Conservation (phyloP, 176 grass and related monocot species). For the Cenchrus americanus region DNA sequence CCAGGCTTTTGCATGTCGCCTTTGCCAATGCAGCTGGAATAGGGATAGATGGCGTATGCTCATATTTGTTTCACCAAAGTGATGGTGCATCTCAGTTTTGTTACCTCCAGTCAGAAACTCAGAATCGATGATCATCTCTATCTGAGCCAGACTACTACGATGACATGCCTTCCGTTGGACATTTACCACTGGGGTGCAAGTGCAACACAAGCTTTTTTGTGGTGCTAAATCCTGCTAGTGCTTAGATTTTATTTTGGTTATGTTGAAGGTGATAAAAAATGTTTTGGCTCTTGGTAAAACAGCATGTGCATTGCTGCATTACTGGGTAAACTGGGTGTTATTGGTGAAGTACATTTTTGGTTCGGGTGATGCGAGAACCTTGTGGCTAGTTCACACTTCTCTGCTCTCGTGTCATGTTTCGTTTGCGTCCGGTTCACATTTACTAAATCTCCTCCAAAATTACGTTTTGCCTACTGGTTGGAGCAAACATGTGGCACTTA, state of each 20-base stretch:
- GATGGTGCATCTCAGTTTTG: slow-evolving; percentile 2
- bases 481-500: too few relatives aligned
- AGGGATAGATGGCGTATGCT: background rate
- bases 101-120: background rate
- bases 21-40: background rate
- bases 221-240: background rate
- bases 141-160: background rate
- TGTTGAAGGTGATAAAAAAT: background rate
- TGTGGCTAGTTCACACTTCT: background rate
- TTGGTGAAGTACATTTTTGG: background rate
- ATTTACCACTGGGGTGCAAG: background rate
- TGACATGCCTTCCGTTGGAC: background rate
- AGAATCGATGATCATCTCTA: background rate
- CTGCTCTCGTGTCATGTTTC: background rate
- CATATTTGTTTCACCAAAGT: background rate
- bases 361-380: background rate
- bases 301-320: too few relatives aligned
- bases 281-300: background rate
- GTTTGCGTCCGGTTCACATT: too few relatives aligned
- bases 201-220: background rate
- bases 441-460: background rate
- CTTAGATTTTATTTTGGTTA: background rate
- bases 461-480: background rate
- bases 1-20: background rate
- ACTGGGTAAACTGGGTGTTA: background rate